Evolutionary conservation across 2,329 filamentous ascomycete genomes (phyloP), one percentile per base, ranked within the genome.

Genomic region (Aspergillus melleus): DNA sequence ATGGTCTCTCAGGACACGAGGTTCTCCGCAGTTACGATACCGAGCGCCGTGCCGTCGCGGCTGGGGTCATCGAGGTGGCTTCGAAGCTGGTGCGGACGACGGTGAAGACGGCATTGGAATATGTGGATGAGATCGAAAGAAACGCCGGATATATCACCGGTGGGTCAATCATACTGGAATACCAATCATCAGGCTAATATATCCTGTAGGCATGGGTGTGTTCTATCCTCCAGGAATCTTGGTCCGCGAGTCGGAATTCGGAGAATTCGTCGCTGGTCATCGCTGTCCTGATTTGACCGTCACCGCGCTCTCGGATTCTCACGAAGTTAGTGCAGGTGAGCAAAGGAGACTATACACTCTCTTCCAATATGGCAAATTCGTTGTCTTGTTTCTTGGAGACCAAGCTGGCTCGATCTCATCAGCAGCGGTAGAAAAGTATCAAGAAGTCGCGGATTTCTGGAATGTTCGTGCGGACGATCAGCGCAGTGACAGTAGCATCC

Each of bases 131-230:
- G 3, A 63, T 55, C 19, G 54, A 55, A 19, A 36, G 46, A 22
- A 55, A 55, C 29, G 54, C 54, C 3, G 54, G 54, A 5, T 55
- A 55, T 11, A 55, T 55, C 22, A 55, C 54, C 36, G 54, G 54
- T 55, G 29, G 2, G 29, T 2, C 20, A 9, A 10, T 16, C 2
- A 1, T 29, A 0, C 14, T 16, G 16, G 4, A 11, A 44, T 26
- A 6, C 30, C 6, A 39, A 22, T n/a, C 9, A 3, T 20, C 1
- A 4, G 2, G 44, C n/a, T 30, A 12, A 47, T n/a, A 20, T 8
- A 47, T 10, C 12, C n/a, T n/a, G n/a, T n/a, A 55, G 54, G 54
- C 4, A 55, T 55, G 54, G 54, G 54, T 11, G 54, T 55, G 6
- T 50, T 46, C 11, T 55, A 55, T 30, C 20, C 54, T n/a, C 16